A percentile compares a stretch with the other conserved stretches of the same genome.
Evolutionary conservation across 495 filamentous ascomycete species (phyloP).

Genomic region (Penicillium canariense): DNA sequence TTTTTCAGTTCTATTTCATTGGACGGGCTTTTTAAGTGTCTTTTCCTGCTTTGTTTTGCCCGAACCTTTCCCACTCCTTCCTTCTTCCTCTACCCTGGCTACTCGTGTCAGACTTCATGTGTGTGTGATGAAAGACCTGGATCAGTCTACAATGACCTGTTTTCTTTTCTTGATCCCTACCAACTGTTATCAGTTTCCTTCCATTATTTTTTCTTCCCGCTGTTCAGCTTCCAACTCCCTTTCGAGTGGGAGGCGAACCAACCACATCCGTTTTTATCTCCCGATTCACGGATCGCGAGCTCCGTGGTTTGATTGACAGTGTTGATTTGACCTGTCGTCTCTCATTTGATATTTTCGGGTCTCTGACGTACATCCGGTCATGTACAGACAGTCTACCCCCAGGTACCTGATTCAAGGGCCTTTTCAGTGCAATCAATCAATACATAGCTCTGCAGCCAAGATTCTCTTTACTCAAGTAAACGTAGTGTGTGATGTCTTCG

Average conservation of each 20-base stretch:
- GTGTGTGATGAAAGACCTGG: slow-evolving; percentile 25
- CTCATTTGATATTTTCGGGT: slow-evolving; percentile 9
- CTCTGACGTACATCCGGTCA: slow-evolving; percentile 24
- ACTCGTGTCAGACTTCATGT: slow-evolving; percentile 13
- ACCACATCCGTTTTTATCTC: neutral
- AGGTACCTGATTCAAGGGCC: neutral
- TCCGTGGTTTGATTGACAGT: slow-evolving; percentile 6
- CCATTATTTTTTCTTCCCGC: neutral
- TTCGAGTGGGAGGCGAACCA: neutral
- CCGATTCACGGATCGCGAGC: slow-evolving; percentile 2
- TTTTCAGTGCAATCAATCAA: slow-evolving; percentile 16
- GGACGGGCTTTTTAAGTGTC: slow-evolving; percentile 5
- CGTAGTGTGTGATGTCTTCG: too few relatives aligned
- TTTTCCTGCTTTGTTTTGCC: neutral
- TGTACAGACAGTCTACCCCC: slow-evolving; percentile 17
- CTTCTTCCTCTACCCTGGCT: slow-evolving; percentile 13
- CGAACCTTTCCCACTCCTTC: slow-evolving; percentile 17
- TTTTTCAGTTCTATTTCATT: slow-evolving; percentile 6
- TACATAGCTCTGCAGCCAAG: slow-evolving; percentile 13
- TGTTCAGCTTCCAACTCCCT: neutral
- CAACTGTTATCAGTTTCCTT: slow-evolving; percentile 4
- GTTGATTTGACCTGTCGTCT: neutral
- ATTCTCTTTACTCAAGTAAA: too few relatives aligned
- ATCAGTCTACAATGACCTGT: slow-evolving; percentile 27
- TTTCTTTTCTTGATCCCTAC: slow-evolving; percentile 8